Evolutionary conservation across 2,329 filamentous ascomycete genomes (phyloP).

Genomic region (Phialophora tarda): DNA sequence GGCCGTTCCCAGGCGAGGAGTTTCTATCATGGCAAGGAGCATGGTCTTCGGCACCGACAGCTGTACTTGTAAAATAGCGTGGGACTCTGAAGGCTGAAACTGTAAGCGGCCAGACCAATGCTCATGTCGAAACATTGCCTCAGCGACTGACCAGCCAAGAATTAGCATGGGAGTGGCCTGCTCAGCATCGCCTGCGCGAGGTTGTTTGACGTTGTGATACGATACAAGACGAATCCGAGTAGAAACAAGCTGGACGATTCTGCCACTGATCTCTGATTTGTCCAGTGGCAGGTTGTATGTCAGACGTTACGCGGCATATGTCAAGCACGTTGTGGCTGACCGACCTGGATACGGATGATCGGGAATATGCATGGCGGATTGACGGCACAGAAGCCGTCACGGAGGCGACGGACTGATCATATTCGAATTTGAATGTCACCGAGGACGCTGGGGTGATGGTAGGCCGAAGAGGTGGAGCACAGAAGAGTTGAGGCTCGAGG

Average conservation of each 20-base stretch:
- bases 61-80: not conserved
- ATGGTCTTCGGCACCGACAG: not conserved
- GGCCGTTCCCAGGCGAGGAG: not conserved
- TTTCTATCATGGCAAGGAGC: not conserved
- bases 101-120: constrained; percentile 1
- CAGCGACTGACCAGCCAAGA: not conserved
- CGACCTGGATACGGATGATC: constrained; percentile 23
- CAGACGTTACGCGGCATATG: constrained; percentile 34
- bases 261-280: constrained; percentile 16
- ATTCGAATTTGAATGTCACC: not conserved
- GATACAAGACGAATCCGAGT: constrained; percentile 6
- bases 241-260: constrained; percentile 6
- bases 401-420: constrained; percentile 3
- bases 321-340: constrained; percentile 33
- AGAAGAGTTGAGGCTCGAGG: not conserved
- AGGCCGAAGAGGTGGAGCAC: not conserved
- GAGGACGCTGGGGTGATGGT: not conserved
- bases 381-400: constrained; percentile 20
- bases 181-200: constrained; percentile 1
- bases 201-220: constrained; percentile 21
- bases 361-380: constrained; percentile 31
- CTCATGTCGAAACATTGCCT: not conserved
- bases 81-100: not conserved
- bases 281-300: constrained; percentile 32
- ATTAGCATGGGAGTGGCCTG: not conserved